Conservation (phyloP, 1,284 basidiomycete species). For the Taiwanofungus camphoratus region DNA sequence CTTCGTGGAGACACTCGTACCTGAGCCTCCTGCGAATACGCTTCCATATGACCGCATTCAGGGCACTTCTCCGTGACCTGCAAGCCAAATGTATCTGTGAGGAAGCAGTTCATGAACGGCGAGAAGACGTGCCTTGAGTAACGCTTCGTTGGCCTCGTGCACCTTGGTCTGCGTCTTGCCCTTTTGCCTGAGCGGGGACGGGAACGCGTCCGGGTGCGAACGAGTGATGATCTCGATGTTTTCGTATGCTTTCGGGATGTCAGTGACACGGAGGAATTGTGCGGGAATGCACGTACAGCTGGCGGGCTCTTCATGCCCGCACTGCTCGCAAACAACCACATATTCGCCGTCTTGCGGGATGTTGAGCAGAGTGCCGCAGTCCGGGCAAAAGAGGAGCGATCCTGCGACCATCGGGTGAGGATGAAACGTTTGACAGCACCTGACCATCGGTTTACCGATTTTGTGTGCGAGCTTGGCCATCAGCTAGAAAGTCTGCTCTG, state of each 20-base stretch:
- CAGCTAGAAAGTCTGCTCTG: not conserved
- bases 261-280: constrained; percentile 2
- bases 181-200: constrained; percentile 82
- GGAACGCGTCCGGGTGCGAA: constrained; percentile 92
- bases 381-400: constrained; percentile 89
- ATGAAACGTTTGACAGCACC: not conserved
- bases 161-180: constrained; percentile 87
- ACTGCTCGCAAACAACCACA: constrained; percentile 83
- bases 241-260: constrained; percentile 72
- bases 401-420: constrained; percentile 39
- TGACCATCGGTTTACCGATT: constrained; percentile 23
- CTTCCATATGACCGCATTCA: constrained; percentile 78
- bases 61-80: constrained; percentile 94
- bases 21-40: constrained; percentile 76
- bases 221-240: constrained; percentile 87
- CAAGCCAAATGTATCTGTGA: constrained; percentile 2
- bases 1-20: constrained; percentile 30
- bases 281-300: constrained; percentile 55
- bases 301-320: constrained; percentile 80
- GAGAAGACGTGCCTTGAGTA: constrained; percentile 53
- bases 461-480: constrained; percentile 20
- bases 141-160: constrained; percentile 69
- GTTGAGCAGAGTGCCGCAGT: constrained; percentile 87
- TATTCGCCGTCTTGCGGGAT: constrained; percentile 77
- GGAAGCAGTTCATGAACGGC: not conserved